Percentiles rank a stretch among this genome's conserved stretches.
Conservation (phyloP, 805 yeast species). For the Tetrapisispora arboricola region DNA sequence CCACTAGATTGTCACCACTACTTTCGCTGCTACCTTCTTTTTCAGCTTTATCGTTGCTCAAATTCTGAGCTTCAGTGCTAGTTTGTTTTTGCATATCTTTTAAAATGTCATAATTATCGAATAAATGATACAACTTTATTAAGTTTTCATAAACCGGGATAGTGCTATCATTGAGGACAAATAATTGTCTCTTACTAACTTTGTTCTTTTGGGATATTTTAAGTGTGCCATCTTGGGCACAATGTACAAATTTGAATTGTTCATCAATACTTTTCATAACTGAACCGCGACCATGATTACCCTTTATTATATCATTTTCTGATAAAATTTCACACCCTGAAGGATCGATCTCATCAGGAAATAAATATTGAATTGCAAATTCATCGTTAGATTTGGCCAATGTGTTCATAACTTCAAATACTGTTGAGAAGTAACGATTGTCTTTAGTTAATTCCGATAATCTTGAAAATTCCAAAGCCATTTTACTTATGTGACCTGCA, state of each 20-base stretch:
- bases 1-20: no score
- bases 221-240: constrained; percentile 21
- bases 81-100: constrained; percentile 1
- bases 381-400: constrained; percentile 28
- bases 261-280: constrained; percentile 30
- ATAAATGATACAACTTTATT: constrained; percentile 38
- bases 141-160: constrained; percentile 37
- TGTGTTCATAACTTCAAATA: constrained; percentile 35
- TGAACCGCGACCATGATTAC: constrained; percentile 28
- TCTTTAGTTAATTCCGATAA: constrained; percentile 42
- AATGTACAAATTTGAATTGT: constrained; percentile 25
- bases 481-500: constrained; percentile 40
- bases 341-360: constrained; percentile 37
- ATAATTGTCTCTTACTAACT: constrained; percentile 5
- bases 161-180: constrained; percentile 5
- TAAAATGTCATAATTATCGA: constrained; percentile 30
- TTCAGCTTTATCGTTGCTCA: no score
- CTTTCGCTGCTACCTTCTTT: no score
- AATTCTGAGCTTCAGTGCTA: neutral
- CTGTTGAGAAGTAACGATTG: constrained; percentile 40
- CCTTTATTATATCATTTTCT: constrained; percentile 23
- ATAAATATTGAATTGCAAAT: constrained; percentile 33
- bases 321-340: constrained; percentile 38
- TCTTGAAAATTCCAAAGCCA: constrained; percentile 43
- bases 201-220: constrained; percentile 6